A percentile compares a stretch with the other conserved stretches of the same genome.
phyloP scores from a whole-genome alignment of 1,139 yeast species.

The Schwanniomyces etchellsii region DNA sequence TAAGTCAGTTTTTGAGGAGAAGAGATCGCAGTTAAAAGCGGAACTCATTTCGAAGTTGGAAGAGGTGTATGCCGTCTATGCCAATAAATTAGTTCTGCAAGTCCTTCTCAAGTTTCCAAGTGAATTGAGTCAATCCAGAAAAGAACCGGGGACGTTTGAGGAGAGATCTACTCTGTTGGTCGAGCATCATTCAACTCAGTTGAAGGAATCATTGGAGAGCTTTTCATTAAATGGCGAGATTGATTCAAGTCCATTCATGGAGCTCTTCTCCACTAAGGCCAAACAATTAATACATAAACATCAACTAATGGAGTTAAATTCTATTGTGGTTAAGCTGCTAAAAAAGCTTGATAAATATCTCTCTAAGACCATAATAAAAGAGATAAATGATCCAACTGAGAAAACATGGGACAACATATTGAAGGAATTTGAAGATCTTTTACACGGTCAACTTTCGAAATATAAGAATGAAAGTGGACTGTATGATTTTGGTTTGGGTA shows the following conservation, averaged over 20 bases:
- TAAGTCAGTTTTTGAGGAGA: slow-evolving; percentile 57
- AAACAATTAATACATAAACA: slow-evolving; percentile 27
- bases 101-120: slow-evolving; percentile 13
- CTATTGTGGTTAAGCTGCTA: slow-evolving; percentile 27
- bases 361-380: slow-evolving; percentile 33
- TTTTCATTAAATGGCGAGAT: slow-evolving; percentile 22
- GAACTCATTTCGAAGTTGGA: slow-evolving; percentile 45
- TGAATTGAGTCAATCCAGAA: slow-evolving; percentile 13
- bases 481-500: slow-evolving; percentile 65
- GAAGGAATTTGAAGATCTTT: slow-evolving; percentile 38
- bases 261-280: slow-evolving; percentile 16
- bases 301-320: slow-evolving; percentile 42
- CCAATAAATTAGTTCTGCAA: slow-evolving; percentile 14
- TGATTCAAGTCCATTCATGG: slow-evolving; percentile 9
- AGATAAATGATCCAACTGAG: slow-evolving; percentile 38
- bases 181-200: slow-evolving; percentile 9
- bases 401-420: slow-evolving; percentile 61
- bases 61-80: slow-evolving; percentile 34
- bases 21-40: slow-evolving; percentile 25
- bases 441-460: slow-evolving; percentile 17
- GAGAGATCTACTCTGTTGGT: slow-evolving; percentile 10
- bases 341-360: slow-evolving; percentile 37
- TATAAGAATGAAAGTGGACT: slow-evolving; percentile 15
- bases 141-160: slow-evolving; percentile 15
- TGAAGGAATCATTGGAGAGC: slow-evolving; percentile 11